Base-by-base conservation (phyloP, 2,329 filamentous ascomycete genomes). In the Cercospora zeina region DNA sequence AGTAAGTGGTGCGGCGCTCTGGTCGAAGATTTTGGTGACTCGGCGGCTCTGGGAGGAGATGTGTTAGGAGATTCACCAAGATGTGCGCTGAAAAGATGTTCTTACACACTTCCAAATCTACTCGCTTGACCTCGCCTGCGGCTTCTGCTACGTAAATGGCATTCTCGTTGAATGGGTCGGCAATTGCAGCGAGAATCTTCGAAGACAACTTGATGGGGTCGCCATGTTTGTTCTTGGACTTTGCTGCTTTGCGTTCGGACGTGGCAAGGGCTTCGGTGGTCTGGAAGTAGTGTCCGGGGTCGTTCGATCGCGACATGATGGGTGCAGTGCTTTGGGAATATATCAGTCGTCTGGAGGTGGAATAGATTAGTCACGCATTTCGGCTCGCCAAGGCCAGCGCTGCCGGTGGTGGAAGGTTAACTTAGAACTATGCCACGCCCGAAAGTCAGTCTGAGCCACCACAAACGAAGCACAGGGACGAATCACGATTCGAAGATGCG, bases 221-320 rank as follows among this genome's bases (percentile, higher is more conserved):
- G 72, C 95, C 95, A 81, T 90, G 83, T 66, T 87, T 89, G 78
- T 97, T 99, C 74, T 90, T 91, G 30, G 84, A 81, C 73, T 89
- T 89, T 68, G 86, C 84, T 21, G 87, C 85, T 74, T 90, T 91
- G 66, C 92, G 79, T 62, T 79, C 76, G 63, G 79, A 79, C 68
- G 83, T 79, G 66, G 77, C 73, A 60, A 82, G 72, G 27, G 83
- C 78, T 50, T 83, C 79, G 63, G 93, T 89, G 31, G 92, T 96
- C 77, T 97, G 90, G 74, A 97, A 97, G 80, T 96, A 97, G 73
- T 95, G 86, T 31, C 89, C 87, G 56, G 87, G 83, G 72, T 96
- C 85, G 55, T 85, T 83, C 30, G 89, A 89, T 66, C 86, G 83
- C 75, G 89, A 89, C 81, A 85, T 88, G 37, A 16, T 61, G 31